These are phyloP conservation scores for Akebia trifoliata DNA, from an alignment of 164 flowering plant genomes.

Conservation along the genomic window DNA sequence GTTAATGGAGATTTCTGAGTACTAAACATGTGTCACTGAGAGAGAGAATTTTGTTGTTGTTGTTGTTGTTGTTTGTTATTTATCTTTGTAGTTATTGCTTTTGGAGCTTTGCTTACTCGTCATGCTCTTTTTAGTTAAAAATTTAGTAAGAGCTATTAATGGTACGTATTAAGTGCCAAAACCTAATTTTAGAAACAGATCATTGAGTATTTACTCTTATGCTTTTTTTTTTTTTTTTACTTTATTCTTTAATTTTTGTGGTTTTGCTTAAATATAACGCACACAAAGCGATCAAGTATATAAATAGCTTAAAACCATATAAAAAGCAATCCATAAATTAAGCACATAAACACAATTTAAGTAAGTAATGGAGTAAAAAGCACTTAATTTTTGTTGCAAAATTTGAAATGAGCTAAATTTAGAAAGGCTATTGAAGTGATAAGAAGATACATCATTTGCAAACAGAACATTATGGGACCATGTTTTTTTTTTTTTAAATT, in stretches of 20 bases:
- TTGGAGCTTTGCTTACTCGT: not conserved
- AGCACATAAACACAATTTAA: no score
- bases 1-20: conserved; percentile 1
- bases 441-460: no score
- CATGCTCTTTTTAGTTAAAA: not conserved
- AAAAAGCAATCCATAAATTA: not conserved
- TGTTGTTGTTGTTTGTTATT: not conserved
- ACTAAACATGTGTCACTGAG: not conserved
- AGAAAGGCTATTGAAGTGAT: no score
- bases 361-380: no score
- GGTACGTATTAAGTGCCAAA: not conserved
- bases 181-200: not conserved
- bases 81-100: not conserved
- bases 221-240: no score
- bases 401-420: no score
- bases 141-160: not conserved
- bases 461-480: no score
- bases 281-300: not conserved
- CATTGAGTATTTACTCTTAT: not conserved
- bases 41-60: not conserved
- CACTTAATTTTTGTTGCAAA: no score
- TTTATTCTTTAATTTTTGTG: not conserved
- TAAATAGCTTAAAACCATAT: not conserved
- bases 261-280: not conserved
- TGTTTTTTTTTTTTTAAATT: no score